phyloP scores from a whole-genome alignment of 495 filamentous ascomycete species.

The Xylaria castorea region DNA sequence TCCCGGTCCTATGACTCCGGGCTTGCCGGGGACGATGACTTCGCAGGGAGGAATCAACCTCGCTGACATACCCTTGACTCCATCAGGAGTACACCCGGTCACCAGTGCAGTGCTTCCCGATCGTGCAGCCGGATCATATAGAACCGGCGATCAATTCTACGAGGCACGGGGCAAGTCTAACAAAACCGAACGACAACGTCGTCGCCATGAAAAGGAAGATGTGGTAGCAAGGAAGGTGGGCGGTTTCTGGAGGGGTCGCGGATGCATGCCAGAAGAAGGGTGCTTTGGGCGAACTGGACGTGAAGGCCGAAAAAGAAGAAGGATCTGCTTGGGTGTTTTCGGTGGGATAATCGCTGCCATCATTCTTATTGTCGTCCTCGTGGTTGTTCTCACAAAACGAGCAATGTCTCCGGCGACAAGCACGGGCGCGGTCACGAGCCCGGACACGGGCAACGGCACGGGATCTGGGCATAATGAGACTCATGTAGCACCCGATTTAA shows the following conservation, averaged over 20 bases:
- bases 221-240: conserved; percentile 59
- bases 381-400: conserved; percentile 60
- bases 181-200: conserved; percentile 56
- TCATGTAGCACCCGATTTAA: conserved; percentile 31
- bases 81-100: conserved; percentile 33
- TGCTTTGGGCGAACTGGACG: conserved; percentile 67
- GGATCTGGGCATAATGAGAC: conserved; percentile 26
- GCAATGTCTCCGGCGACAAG: conserved; percentile 15
- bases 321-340: conserved; percentile 64
- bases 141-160: conserved; percentile 46
- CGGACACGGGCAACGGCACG: neutral
- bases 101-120: conserved; percentile 42
- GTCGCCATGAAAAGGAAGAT: conserved; percentile 69
- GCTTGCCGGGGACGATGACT: conserved; percentile 53
- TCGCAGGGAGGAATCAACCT: conserved; percentile 53
- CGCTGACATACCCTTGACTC: conserved; percentile 48
- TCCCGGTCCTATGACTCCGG: conserved; percentile 50
- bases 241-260: conserved; percentile 66
- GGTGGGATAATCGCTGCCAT: conserved; percentile 63
- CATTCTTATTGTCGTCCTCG: conserved; percentile 65
- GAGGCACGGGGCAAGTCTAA: conserved; percentile 40
- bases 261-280: conserved; percentile 62
- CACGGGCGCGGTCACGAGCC: conserved; percentile 38
- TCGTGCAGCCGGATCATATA: conserved; percentile 44
- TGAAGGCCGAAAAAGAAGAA: conserved; percentile 68